Evolutionary conservation across 1,139 yeast species (phyloP).

Genomic region (Taphrina confusa): DNA sequence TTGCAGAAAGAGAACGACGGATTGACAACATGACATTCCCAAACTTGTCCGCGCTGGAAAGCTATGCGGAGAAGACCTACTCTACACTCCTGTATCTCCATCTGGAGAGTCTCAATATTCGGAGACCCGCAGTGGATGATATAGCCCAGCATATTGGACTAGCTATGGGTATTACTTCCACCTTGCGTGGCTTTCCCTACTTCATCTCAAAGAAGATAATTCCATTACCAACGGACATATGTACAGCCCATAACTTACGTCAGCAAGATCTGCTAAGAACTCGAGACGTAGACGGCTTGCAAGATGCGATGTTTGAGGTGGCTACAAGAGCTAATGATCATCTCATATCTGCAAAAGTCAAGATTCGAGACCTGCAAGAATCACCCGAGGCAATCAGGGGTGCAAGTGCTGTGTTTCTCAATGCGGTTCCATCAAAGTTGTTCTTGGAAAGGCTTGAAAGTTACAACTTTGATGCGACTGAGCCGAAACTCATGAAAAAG

Average conservation of each 20-base stretch:
- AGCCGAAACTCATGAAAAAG: slow-evolving; percentile 54
- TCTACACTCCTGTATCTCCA: slow-evolving; percentile 72
- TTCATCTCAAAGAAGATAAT: slow-evolving; percentile 56
- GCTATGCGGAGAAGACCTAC: slow-evolving; percentile 78
- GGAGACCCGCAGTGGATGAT: slow-evolving; percentile 55
- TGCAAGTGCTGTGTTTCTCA: slow-evolving; percentile 52
- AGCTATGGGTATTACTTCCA: slow-evolving; percentile 69
- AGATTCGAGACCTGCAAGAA: slow-evolving; percentile 52
- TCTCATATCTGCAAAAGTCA: slow-evolving; percentile 63
- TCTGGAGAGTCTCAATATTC: slow-evolving; percentile 56
- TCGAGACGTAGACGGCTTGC: slow-evolving; percentile 53
- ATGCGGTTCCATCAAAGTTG: slow-evolving; percentile 63
- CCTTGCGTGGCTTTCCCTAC: slow-evolving; percentile 63
- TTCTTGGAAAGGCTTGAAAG: slow-evolving; percentile 64
- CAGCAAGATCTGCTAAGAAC: slow-evolving; percentile 64
- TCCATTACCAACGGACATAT: slow-evolving; percentile 61
- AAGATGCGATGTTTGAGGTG: slow-evolving; percentile 66
- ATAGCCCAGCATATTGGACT: slow-evolving; percentile 78
- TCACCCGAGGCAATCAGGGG: slow-evolving; percentile 53
- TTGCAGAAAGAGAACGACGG: slow-evolving; percentile 60
- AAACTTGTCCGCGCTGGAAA: slow-evolving; percentile 61
- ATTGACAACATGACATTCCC: slow-evolving; percentile 55
- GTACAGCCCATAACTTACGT: slow-evolving; percentile 58
- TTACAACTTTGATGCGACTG: slow-evolving; percentile 63
- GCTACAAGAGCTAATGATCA: slow-evolving; percentile 82